Evolutionary conservation across 1,284 basidiomycete genomes (phyloP).

Genomic region (Ganoderma leucocontextum): DNA sequence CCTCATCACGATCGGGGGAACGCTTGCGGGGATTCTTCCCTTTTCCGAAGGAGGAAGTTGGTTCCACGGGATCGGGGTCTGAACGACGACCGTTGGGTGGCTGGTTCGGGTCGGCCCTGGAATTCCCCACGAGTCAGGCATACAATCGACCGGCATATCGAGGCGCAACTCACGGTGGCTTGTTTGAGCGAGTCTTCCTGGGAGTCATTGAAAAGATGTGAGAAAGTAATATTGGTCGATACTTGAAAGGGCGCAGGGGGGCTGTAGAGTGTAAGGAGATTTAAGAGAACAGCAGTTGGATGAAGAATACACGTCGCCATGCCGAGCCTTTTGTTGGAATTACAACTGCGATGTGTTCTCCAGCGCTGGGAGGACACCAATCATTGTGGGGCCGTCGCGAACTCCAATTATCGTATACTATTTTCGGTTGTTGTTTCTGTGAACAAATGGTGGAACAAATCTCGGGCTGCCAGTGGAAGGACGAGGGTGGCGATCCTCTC

Average conservation of each 20-base stretch:
- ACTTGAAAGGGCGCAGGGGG: neutral
- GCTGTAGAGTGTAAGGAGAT: neutral
- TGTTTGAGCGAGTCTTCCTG: neutral
- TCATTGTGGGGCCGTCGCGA: neutral
- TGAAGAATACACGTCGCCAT: slow-evolving; percentile 1
- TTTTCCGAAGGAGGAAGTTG: neutral
- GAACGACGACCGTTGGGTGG: neutral
- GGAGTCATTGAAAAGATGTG: neutral
- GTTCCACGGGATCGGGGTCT: neutral
- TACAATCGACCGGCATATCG: neutral
- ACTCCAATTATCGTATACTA: neutral
- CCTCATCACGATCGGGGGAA: neutral
- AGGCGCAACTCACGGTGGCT: neutral
- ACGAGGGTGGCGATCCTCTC: neutral
- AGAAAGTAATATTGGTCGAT: neutral
- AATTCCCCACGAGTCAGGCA: neutral
- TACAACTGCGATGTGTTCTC: neutral
- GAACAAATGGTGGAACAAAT: neutral
- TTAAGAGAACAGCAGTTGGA: neutral
- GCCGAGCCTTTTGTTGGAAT: neutral
- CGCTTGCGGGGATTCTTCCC: neutral
- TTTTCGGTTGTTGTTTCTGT: neutral
- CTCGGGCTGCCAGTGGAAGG: neutral
- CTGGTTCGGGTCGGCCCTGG: neutral
- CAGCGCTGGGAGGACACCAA: neutral